These are phyloP conservation scores for Teratosphaeria nubilosa DNA, from an alignment of 2,329 filamentous ascomycete genomes.

Conservation along the genomic window DNA sequence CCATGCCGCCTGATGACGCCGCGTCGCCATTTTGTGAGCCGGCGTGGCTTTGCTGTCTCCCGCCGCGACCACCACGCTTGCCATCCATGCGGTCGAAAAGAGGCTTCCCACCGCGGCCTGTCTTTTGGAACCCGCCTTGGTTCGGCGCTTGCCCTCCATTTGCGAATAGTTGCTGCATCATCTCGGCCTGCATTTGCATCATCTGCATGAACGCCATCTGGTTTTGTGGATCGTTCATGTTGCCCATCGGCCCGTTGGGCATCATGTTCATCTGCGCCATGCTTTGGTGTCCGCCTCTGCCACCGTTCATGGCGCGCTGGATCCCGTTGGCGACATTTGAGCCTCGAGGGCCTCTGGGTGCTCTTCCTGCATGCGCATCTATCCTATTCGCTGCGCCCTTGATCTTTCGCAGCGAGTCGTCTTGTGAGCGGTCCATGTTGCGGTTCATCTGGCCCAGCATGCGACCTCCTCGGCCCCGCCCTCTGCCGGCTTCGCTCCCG, in stretches of 20 bases:
- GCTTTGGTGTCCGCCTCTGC: constrained; percentile 6
- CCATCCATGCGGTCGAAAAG: constrained; percentile 62
- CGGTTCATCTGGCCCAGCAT: constrained; percentile 67
- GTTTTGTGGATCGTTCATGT: constrained; percentile 49
- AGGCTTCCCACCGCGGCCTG: constrained; percentile 40
- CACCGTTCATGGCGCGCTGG: constrained; percentile 25
- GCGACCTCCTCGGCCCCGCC: constrained; percentile 58
- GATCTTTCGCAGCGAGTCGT: constrained; percentile 62
- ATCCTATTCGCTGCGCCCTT: constrained; percentile 66
- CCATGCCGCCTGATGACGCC: constrained; percentile 35
- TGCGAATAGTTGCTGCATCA: constrained; percentile 46
- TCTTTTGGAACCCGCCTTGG: constrained; percentile 12
- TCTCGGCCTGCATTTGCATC: constrained; percentile 59
- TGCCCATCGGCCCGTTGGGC: constrained; percentile 27
- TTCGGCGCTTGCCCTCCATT: neutral
- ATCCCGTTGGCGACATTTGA: constrained; percentile 39
- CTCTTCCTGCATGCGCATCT: constrained; percentile 59
- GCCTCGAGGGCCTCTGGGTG: constrained; percentile 54
- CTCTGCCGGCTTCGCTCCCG: constrained; percentile 35
- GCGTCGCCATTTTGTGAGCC: constrained; percentile 13
- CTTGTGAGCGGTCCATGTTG: constrained; percentile 66
- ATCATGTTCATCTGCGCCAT: constrained; percentile 27
- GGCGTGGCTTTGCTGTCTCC: neutral
- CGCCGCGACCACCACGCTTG: constrained; percentile 24
- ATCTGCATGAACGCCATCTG: constrained; percentile 61